Evolutionary conservation across 352 stramenopile genomes (phyloP), one percentile per base, ranked within the genome.

Genomic region (Pythium chondricola): DNA sequence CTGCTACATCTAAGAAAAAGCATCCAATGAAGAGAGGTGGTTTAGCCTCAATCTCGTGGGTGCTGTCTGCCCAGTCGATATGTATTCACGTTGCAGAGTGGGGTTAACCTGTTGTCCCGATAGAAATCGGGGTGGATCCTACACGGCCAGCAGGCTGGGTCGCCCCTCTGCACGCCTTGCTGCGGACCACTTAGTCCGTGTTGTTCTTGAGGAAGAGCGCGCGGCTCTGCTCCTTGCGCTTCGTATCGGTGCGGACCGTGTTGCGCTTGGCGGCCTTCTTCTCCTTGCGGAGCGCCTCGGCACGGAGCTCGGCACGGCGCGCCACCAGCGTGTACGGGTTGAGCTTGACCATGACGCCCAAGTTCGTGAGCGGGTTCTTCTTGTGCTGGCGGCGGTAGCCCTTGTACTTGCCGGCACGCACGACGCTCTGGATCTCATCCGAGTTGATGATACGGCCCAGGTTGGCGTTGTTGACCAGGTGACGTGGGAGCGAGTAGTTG

Each of bases 401-500:
- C 54, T 81, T 64, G 64, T 93, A 89, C 78, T 97, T 98, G 63
- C 88, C 88, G 25, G 95, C 81, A 63, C 96, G 95, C 45, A 99
- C 59, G 42, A 98, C 93, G 58, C 84, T 97, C 82, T 99, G 96
- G 68, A 99, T 96, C 74, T 92, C 80, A 66, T 98, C 95, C 31
- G 93, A 98, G 92, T 99, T 99, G 61, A 99, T 99, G 67, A 99
- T 85, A 91, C 96, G 95, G 56, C 93, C 95, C 40, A 99, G 67
- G 77, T 99, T 98, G 56, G 96, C 95, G 71, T 99, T 99, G 71
- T 85, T 89, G 89, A 99, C 98, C 56, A 87, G 57, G 65, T 97
- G 78, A 52, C 88, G 81, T 49, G 97, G 97, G 27, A 99, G 86
- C 64, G 78, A 67, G 84, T 96, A 98, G 71, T 77, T 77, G 27